Percentiles rank a stretch among this genome's conserved stretches.
Evolutionary conservation across 345 rosid species (phyloP).

Genomic region (Abelmoschus esculentus): DNA sequence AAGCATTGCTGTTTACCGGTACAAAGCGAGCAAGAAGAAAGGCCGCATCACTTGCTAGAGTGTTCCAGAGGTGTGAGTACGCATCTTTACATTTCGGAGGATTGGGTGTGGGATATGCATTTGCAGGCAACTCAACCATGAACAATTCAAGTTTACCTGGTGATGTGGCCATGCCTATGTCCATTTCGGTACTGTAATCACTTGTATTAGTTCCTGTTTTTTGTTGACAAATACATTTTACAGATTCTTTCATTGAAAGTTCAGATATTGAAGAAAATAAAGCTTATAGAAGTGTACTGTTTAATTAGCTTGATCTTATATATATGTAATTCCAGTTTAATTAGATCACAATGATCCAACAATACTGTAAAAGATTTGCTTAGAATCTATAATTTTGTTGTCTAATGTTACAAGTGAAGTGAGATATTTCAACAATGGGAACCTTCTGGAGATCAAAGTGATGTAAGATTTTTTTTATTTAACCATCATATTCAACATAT

Average conservation of each 20-base stretch:
- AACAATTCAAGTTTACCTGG: slow-evolving; percentile 33
- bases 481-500: too few relatives aligned
- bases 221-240: slow-evolving; percentile 21
- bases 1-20: slow-evolving; percentile 70
- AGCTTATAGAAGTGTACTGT: slow-evolving; percentile 19
- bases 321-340: slow-evolving; percentile 11
- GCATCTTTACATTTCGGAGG: slow-evolving; percentile 47
- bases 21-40: slow-evolving; percentile 93
- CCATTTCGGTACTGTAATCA: slow-evolving; percentile 56
- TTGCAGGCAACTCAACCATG: slow-evolving; percentile 46
- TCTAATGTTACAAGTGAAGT: too few relatives aligned
- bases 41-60: slow-evolving; percentile 88
- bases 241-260: slow-evolving; percentile 50
- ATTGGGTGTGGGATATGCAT: slow-evolving; percentile 51
- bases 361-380: background rate
- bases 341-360: background rate
- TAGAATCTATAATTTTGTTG: too few relatives aligned
- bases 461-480: too few relatives aligned
- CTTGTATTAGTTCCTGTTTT: slow-evolving; percentile 13
- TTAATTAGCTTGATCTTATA: background rate
- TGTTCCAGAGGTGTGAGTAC: slow-evolving; percentile 71
- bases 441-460: too few relatives aligned
- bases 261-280: slow-evolving; percentile 7
- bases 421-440: too few relatives aligned
- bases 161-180: slow-evolving; percentile 62